Percentiles rank a stretch among this genome's conserved stretches.
phyloP scores from a whole-genome alignment of 108 stramenopile species.

The Nitzschia inconspicua region DNA sequence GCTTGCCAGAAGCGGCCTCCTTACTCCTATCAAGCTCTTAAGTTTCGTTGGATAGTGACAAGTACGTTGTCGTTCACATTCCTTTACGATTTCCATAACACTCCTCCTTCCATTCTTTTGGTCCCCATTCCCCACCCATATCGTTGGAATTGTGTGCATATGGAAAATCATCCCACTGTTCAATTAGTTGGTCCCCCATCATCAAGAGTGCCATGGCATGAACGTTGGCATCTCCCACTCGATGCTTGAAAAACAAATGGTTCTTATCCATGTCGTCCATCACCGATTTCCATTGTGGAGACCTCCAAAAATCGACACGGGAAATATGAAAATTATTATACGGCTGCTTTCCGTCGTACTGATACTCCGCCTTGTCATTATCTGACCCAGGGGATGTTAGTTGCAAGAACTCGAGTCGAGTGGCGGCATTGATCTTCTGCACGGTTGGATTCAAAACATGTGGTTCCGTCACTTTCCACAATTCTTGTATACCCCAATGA shows the following conservation, averaged over 20 bases:
- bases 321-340: constrained; percentile 37
- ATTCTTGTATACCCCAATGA: constrained; percentile 16
- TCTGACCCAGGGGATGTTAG: too few relatives aligned
- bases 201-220: constrained; percentile 29
- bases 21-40: too few relatives aligned
- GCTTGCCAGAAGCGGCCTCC: neutral
- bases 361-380: neutral
- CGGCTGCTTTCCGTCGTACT: constrained; percentile 17
- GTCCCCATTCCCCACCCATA: neutral
- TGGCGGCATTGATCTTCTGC: too few relatives aligned
- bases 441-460: too few relatives aligned
- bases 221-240: constrained; percentile 31
- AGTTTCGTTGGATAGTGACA: neutral
- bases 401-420: too few relatives aligned
- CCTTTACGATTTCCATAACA: too few relatives aligned
- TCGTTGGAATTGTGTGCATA: constrained; percentile 37
- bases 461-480: constrained; percentile 13
- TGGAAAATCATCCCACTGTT: constrained; percentile 7
- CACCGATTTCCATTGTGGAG: constrained; percentile 1
- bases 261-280: constrained; percentile 6
- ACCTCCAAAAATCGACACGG: constrained; percentile 19
- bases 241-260: constrained; percentile 30
- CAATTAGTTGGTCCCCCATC: constrained; percentile 8
- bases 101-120: constrained; percentile 14
- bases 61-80: neutral